These are phyloP conservation scores for Balamuthia mandrillaris DNA, from an alignment of 208 protist genomes.

Conservation along the genomic window DNA sequence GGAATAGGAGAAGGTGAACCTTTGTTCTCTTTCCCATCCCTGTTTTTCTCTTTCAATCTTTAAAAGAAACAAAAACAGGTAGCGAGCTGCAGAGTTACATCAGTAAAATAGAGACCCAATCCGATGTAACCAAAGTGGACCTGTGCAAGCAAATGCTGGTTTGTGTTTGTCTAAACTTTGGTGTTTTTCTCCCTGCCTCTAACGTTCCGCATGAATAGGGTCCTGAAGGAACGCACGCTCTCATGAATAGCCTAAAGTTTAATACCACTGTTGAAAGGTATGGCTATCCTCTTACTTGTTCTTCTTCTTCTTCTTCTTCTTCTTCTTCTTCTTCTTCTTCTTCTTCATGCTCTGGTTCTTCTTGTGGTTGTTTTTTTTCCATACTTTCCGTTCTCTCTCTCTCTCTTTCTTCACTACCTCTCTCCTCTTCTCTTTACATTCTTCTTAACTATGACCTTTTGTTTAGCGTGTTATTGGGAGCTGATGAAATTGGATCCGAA, in stretches of 20 bases:
- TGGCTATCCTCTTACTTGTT: not conserved
- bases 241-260: too few relatives aligned
- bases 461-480: not conserved
- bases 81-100: too few relatives aligned
- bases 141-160: conserved; percentile 6
- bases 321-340: not conserved
- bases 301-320: not conserved
- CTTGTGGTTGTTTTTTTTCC: not conserved
- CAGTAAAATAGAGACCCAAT: too few relatives aligned
- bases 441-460: not conserved
- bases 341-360: not conserved
- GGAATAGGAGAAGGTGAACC: too few relatives aligned
- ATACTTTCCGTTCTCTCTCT: not conserved
- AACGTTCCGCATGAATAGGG: too few relatives aligned
- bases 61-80: too few relatives aligned
- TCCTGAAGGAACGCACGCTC: not conserved
- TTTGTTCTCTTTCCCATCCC: too few relatives aligned
- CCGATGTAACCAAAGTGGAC: not conserved
- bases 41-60: too few relatives aligned
- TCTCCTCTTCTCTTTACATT: not conserved
- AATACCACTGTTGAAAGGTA: too few relatives aligned
- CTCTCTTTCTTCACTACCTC: too few relatives aligned
- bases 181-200: too few relatives aligned
- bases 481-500: not conserved
- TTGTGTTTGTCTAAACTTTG: too few relatives aligned